Conservation (phyloP, 148 eudicot species). For the Spergularia bocconei region DNA sequence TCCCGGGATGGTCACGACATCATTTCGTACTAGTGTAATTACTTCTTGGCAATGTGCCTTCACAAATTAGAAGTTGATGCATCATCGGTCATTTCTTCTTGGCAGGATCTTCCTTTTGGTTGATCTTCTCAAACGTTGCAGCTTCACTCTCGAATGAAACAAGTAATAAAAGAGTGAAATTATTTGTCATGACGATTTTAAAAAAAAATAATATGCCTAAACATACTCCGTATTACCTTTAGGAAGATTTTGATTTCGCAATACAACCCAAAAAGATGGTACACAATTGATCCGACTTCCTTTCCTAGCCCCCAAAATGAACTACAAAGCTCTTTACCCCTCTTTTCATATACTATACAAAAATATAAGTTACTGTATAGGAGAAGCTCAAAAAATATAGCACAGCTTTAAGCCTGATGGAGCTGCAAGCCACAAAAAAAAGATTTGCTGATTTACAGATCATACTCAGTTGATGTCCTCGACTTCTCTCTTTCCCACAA, state of each 20-base stretch:
- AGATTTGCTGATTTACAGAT: not conserved
- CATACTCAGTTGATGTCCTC: conserved; percentile 30
- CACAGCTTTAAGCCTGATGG: conserved; percentile 10
- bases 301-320: conserved; percentile 15
- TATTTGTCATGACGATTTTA: no score
- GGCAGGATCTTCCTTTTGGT: not conserved
- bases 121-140: not conserved
- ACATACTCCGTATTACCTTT: not conserved
- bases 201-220: no score
- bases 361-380: conserved; percentile 1
- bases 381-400: not conserved
- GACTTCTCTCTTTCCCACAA: conserved; percentile 39
- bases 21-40: no score
- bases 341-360: conserved; percentile 28
- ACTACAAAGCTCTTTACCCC: not conserved
- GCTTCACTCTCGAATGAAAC: not conserved
- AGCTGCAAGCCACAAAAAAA: conserved; percentile 2
- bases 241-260: not conserved
- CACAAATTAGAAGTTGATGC: no score
- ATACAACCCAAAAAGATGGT: not conserved
- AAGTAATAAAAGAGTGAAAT: no score
- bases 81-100: no score
- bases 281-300: conserved; percentile 14
- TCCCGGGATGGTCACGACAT: no score
- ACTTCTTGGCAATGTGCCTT: no score